Percentiles rank a stretch among this genome's conserved stretches.
These are phyloP conservation scores for Tilletia horrida DNA, from an alignment of 1,284 basidiomycete genomes.

Conservation along the genomic window DNA sequence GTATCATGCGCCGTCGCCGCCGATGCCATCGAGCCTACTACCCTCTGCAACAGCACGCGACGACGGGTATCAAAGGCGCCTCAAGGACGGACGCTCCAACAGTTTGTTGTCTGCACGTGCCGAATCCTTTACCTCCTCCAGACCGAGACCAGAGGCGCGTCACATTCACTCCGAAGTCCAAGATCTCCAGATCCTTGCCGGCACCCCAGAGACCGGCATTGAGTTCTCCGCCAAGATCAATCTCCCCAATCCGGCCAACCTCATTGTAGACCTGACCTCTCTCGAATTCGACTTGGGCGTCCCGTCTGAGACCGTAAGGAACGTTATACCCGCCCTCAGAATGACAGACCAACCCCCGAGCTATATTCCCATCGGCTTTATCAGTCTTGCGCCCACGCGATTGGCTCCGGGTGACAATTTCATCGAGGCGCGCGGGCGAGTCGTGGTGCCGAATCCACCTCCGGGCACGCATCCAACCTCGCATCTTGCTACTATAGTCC, in stretches of 20 bases:
- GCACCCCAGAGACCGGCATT: conserved; percentile 1
- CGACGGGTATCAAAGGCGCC: too few relatives aligned
- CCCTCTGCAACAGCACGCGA: too few relatives aligned
- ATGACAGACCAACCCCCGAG: not conserved
- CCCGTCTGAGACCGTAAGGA: not conserved
- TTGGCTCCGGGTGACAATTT: not conserved
- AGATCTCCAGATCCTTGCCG: conserved; percentile 2
- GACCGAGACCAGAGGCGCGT: too few relatives aligned
- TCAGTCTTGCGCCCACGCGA: conserved; percentile 2
- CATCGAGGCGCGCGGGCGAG: not conserved
- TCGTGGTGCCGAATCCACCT: not conserved
- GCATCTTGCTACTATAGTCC: conserved; percentile 6
- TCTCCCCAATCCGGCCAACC: conserved; percentile 10
- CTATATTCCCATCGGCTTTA: not conserved
- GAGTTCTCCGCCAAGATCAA: conserved; percentile 4
- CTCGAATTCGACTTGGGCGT: conserved; percentile 8
- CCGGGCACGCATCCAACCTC: conserved; percentile 12
- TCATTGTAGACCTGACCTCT: conserved; percentile 5
- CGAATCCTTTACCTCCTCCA: too few relatives aligned
- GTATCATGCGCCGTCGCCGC: too few relatives aligned
- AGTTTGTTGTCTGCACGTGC: too few relatives aligned
- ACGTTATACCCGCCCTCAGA: not conserved
- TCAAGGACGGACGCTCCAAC: too few relatives aligned
- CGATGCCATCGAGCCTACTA: too few relatives aligned
- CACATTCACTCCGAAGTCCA: not conserved